These are phyloP conservation scores for Bruguiera hainesii DNA, from an alignment of 441 rosid species.

Conservation along the genomic window DNA sequence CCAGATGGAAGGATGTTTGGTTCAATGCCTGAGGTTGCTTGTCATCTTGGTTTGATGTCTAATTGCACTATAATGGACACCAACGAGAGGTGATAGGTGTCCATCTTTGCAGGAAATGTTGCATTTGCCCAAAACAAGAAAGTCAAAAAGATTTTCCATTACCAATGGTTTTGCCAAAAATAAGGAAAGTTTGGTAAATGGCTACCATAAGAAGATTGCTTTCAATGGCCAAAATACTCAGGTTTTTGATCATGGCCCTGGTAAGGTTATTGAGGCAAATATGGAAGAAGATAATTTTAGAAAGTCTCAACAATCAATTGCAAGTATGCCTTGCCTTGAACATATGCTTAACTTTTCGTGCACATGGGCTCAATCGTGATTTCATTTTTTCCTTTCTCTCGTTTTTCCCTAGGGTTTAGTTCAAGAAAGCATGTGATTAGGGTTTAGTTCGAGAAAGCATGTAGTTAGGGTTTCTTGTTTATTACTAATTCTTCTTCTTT, in stretches of 20 bases:
- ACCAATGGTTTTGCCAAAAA: constrained; percentile 54
- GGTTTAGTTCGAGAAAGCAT: no score
- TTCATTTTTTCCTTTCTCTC: constrained; percentile 3
- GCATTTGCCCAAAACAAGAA: constrained; percentile 55
- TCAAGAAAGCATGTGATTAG: no score
- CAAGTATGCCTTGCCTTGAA: constrained; percentile 36
- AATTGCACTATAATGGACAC: constrained; percentile 41
- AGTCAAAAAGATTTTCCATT: constrained; percentile 41
- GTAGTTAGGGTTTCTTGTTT: no score
- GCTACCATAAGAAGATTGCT: constrained; percentile 36
- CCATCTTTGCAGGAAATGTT: constrained; percentile 45
- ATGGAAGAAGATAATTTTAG: constrained; percentile 35
- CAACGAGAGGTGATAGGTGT: constrained; percentile 45
- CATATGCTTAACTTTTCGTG: constrained; percentile 1
- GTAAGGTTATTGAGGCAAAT: constrained; percentile 40
- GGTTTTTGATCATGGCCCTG: constrained; percentile 32
- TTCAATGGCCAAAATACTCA: constrained; percentile 39
- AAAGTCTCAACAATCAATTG: constrained; percentile 43
- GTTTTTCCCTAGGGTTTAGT: no score
- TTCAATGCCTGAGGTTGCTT: constrained; percentile 79
- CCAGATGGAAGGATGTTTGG: constrained; percentile 83
- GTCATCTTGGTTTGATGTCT: constrained; percentile 67
- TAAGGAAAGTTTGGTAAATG: constrained; percentile 42
- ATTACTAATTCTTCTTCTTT: no score
- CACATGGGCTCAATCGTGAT: constrained; percentile 6